Base-by-base conservation (phyloP, 768 basidiomycete genomes). In the Pholiota microspora region DNA sequence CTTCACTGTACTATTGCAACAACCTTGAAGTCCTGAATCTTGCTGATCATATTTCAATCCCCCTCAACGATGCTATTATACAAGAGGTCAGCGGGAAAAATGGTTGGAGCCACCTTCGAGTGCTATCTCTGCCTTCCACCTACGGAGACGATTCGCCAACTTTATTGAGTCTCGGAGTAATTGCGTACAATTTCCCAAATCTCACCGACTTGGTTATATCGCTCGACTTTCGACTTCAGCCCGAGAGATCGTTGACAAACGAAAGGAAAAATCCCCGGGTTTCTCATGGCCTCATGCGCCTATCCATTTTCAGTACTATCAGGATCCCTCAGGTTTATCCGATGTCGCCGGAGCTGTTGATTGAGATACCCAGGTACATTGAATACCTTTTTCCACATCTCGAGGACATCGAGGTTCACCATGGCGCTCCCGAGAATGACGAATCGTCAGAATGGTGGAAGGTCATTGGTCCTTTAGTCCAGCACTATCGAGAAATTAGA, bases 341-440 rank as follows among this genome's bases (percentile, higher is more conserved):
- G n/a, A n/a, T n/a, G n/a, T n/a, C 46, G 3, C 46, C n/a, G 47
- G 8, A 27, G 23, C 31, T 56, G 46, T 38, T 27, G 8, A 53
- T 59, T 8, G 34, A 35, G 16, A 48, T 59, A 15, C 34, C 58
- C 2, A 29, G 51, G 21, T 59, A 53, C 31, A 34, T 59, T 8
- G 58, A 59, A 34, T 27, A 53, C 16, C 35, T 27, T 45, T 54
- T 59, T 13, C 59, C 55, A 18, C 9, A 44, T 9, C 47, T 59
- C 44, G 29, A 50, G 16, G 29, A 8, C 16, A 21, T 21, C 6
- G 13, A 23, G 7, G 7, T 49, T 8, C 3, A 21, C 48, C 1
- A 15, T 2, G n/a, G n/a, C n/a, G n/a, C n/a, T 23, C 23, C 9
- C 12, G 16, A 21, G 47, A 56, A 27, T 7, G 0, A 36, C 15